Base-by-base conservation (phyloP, 2,329 filamentous ascomycete genomes). In the Pseudogymnoascus sp. region DNA sequence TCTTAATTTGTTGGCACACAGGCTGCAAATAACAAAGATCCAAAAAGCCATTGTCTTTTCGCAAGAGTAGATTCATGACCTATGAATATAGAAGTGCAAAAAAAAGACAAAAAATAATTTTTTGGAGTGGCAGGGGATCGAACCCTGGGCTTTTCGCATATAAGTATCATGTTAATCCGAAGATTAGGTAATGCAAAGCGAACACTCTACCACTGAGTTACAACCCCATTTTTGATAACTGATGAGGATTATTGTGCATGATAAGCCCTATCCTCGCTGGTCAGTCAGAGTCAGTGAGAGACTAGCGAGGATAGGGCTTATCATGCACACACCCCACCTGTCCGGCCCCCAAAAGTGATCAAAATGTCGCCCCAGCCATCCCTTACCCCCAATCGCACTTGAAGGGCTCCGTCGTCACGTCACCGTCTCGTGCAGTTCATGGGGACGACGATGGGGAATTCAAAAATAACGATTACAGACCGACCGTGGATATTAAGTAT, bases 151-250 rank as follows among this genome's bases (percentile, higher is more conserved):
- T 43, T 61, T 61, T 61, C 60, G 39, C 60, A 61, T 39, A 41
- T 61, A 61, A 61, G 60, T 39, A 61, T 57, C 51, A 57, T 57
- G n/a, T 57, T 57, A 57, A 57, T 57, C 51, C 51, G 51, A 57
- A 1, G 51, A 57, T 57, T 57, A 57, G 36, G 39, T 61, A 61
- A 61, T 61, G 60, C 60, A 61, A 61, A 61, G 60, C 60, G 60
- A 61, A 61, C 60, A 43, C 60, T 61, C 60, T 61, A 61, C 60
- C 60, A 61, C 60, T 61, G 60, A 61, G 60, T 43, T 61, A 61
- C 60, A 61, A 43, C 60, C 60, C 60, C 60, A 21, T 57, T 57
- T 57, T 57, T 57, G 28, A 57, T 57, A 57, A n/a, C 5, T 14
- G 28, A 21, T 31, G 11, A 8, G 10, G n/a, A 2, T 1, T 57